Evolutionary conservation across 106 monocot genomes (phyloP).

Genomic region (Platanthera guangdongensis): DNA sequence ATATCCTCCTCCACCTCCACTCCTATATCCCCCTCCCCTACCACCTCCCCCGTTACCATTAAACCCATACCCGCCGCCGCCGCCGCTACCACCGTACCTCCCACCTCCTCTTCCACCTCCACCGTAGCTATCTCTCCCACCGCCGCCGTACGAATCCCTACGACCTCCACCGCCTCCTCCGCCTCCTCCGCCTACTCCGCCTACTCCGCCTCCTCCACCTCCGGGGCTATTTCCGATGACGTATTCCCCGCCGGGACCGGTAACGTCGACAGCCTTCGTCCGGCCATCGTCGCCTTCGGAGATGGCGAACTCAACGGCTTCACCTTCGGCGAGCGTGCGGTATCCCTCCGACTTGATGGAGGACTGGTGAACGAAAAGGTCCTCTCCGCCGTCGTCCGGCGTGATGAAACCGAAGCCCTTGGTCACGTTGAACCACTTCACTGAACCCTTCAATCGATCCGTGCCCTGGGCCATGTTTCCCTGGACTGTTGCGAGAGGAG

Average conservation of each 20-base stretch:
- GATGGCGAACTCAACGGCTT: conserved; percentile 3
- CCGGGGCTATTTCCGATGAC: background rate
- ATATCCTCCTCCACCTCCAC: background rate
- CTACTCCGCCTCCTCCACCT: background rate
- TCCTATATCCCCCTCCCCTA: conserved; percentile 2
- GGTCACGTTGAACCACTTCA: conserved; percentile 4
- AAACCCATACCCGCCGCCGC: background rate
- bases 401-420: conserved; percentile 11
- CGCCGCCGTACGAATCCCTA: background rate
- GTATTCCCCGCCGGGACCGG: conserved; percentile 1
- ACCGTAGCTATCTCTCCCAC: background rate
- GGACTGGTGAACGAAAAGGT: conserved; percentile 7
- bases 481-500: background rate
- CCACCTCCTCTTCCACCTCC: background rate
- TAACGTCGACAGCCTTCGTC: conserved; percentile 4
- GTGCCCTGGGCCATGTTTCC: background rate
- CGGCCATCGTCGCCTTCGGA: conserved; percentile 3
- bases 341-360: conserved; percentile 4
- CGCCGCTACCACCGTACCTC: conserved; percentile 8
- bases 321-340: background rate
- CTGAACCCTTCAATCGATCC: background rate
- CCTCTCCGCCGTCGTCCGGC: conserved; percentile 2
- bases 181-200: background rate
- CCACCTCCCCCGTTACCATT: background rate
- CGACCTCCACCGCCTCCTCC: background rate